Evolutionary conservation across 2,329 filamentous ascomycete species (phyloP).

Genomic region (Clarireedia paspali): DNA sequence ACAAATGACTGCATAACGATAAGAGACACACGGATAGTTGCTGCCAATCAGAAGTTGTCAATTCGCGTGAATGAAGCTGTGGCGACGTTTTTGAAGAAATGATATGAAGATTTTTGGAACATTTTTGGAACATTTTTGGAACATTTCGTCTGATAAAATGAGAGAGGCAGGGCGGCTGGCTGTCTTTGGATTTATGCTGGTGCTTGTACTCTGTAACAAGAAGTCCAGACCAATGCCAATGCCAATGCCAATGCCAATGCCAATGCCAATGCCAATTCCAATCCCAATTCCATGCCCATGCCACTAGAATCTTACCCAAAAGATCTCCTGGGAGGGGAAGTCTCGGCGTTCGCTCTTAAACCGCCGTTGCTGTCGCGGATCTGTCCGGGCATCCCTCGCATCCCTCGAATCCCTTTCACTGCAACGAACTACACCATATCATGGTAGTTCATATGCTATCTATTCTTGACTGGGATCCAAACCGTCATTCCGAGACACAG

Average conservation of each 20-base stretch:
- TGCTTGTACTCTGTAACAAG: not conserved
- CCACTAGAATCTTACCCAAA: not conserved
- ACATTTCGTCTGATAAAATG: no score
- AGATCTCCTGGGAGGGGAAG: not conserved
- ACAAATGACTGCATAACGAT: slow-evolving; percentile 1
- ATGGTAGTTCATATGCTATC: not conserved
- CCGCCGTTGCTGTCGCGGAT: not conserved
- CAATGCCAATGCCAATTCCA: no score
- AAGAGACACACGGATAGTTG: not conserved
- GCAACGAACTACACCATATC: not conserved
- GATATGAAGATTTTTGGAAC: no score
- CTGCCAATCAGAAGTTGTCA: slow-evolving; percentile 1
- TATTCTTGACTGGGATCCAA: not conserved
- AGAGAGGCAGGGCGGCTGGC: not conserved
- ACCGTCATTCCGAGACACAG: not conserved
- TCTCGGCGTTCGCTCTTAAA: not conserved
- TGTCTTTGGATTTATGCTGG: not conserved
- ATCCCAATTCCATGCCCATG: not conserved
- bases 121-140: no score
- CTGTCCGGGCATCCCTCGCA: not conserved
- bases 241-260: not conserved
- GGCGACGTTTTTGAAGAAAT: not conserved
- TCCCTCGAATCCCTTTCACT: not conserved
- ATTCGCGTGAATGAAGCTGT: not conserved
- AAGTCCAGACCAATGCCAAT: not conserved